These are phyloP conservation scores for Gaertneriomyces sp. DNA, from an alignment of 192 early-diverging fungal genomes.

Conservation along the genomic window DNA sequence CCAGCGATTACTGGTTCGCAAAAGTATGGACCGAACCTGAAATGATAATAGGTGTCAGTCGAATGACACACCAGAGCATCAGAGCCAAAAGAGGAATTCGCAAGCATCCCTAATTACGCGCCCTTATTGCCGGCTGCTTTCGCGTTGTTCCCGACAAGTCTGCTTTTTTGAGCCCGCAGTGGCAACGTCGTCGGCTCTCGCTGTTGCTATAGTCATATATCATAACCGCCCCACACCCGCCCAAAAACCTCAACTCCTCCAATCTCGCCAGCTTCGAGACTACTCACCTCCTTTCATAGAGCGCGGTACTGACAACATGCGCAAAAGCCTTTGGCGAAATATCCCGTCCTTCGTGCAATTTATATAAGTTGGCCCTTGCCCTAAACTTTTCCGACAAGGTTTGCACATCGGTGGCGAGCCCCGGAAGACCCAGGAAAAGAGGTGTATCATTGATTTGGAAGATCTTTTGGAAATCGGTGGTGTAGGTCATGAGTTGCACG, in stretches of 20 bases:
- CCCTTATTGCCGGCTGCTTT: too few species aligned
- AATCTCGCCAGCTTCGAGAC: background rate
- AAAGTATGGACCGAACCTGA: slow-evolving; percentile 95
- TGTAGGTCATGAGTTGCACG: slow-evolving; percentile 86
- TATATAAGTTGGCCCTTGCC: slow-evolving; percentile 95
- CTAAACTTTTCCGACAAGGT: slow-evolving; percentile 93
- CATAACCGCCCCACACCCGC: too few species aligned
- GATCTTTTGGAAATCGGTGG: slow-evolving; percentile 92
- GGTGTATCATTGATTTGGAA: slow-evolving; percentile 82
- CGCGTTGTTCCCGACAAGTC: too few species aligned
- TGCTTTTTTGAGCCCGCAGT: too few species aligned
- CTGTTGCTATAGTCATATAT: too few species aligned
- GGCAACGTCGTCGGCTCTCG: too few species aligned
- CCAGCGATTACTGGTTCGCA: slow-evolving; percentile 94
- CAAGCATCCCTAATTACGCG: too few species aligned
- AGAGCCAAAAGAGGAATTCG: too few species aligned
- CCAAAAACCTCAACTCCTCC: background rate
- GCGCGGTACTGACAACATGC: slow-evolving; percentile 87
- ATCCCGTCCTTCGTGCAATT: slow-evolving; percentile 88
- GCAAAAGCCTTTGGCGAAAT: slow-evolving; percentile 93
- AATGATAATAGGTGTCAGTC: slow-evolving; percentile 2
- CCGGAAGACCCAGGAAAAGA: slow-evolving; percentile 85
- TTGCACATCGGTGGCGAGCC: slow-evolving; percentile 93
- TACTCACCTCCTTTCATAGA: slow-evolving; percentile 82
- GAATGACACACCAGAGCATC: too few species aligned